A percentile compares a stretch with the other conserved stretches of the same genome.
These are phyloP conservation scores for Microdochium bolleyi DNA, from an alignment of 2,329 filamentous ascomycete genomes.

Conservation along the genomic window DNA sequence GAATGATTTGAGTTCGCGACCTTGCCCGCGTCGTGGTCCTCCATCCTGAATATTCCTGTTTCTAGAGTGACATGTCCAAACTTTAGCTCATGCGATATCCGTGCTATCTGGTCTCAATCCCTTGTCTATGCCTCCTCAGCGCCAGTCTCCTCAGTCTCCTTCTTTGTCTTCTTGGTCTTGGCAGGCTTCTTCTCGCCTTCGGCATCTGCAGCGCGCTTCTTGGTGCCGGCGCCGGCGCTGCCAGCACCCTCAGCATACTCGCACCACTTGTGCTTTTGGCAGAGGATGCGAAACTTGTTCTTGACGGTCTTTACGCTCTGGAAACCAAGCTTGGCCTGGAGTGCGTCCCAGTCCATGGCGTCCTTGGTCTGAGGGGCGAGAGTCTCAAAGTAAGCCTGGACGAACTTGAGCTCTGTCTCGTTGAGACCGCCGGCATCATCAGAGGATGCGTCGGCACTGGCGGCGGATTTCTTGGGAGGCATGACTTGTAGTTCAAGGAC, in stretches of 20 bases:
- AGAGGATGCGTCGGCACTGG: neutral
- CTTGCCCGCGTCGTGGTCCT: neutral
- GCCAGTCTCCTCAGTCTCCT: neutral
- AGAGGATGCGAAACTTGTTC: neutral
- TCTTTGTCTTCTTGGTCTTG: neutral
- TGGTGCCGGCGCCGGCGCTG: neutral
- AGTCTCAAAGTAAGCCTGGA: neutral
- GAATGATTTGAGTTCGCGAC: too few species aligned
- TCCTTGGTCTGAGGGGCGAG: constrained; percentile 6
- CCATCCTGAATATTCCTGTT: neutral
- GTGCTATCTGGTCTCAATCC: neutral
- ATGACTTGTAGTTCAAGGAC: neutral
- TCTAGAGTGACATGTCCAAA: neutral
- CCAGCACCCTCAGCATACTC: neutral
- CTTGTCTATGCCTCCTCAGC: neutral
- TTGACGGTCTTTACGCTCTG: neutral
- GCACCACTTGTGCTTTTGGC: neutral
- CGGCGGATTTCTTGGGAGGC: neutral
- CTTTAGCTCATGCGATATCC: neutral
- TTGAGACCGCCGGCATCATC: neutral
- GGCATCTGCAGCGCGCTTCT: neutral
- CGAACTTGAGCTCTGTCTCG: neutral
- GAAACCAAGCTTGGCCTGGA: neutral
- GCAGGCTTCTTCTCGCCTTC: neutral
- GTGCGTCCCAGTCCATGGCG: constrained; percentile 5